A percentile compares a stretch with the other conserved stretches of the same genome.
These are phyloP conservation scores for Aspergillus nomiae DNA, from an alignment of 2,329 filamentous ascomycete genomes.

Conservation along the genomic window DNA sequence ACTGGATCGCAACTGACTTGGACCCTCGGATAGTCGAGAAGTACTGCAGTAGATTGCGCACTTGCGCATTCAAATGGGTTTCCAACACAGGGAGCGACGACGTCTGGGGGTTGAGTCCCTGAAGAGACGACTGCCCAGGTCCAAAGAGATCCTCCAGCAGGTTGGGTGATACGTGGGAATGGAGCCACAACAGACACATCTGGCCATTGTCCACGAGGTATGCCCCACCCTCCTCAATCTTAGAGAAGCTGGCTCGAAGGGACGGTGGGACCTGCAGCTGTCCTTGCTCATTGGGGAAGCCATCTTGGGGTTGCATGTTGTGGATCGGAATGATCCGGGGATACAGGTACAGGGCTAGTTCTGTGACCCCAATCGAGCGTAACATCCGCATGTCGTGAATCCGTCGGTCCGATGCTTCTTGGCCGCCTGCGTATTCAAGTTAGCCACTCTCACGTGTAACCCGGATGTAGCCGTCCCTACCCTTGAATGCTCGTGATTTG, in stretches of 20 bases:
- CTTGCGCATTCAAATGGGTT: conserved; percentile 91
- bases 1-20: conserved; percentile 84
- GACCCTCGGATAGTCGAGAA: conserved; percentile 76
- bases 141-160: conserved; percentile 90
- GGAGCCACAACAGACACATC: conserved; percentile 87
- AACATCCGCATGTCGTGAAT: conserved; percentile 91
- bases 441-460: not conserved
- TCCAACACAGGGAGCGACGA: conserved; percentile 80
- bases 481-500: conserved; percentile 91
- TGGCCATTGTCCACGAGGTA: conserved; percentile 97
- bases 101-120: conserved; percentile 77
- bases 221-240: conserved; percentile 87
- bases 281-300: conserved; percentile 89
- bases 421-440: conserved; percentile 59
- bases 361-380: conserved; percentile 79
- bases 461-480: conserved; percentile 29
- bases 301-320: conserved; percentile 82
- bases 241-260: conserved; percentile 80
- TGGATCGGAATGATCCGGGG: conserved; percentile 91
- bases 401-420: conserved; percentile 85
- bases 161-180: conserved; percentile 88
- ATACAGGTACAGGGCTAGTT: conserved; percentile 90
- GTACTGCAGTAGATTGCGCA: conserved; percentile 89
- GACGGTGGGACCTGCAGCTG: conserved; percentile 81
- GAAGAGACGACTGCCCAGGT: conserved; percentile 68